Evolutionary conservation across 257 asterid genomes (phyloP), one percentile per base, ranked within the genome.

Genomic region (Penstemon eatonii): DNA sequence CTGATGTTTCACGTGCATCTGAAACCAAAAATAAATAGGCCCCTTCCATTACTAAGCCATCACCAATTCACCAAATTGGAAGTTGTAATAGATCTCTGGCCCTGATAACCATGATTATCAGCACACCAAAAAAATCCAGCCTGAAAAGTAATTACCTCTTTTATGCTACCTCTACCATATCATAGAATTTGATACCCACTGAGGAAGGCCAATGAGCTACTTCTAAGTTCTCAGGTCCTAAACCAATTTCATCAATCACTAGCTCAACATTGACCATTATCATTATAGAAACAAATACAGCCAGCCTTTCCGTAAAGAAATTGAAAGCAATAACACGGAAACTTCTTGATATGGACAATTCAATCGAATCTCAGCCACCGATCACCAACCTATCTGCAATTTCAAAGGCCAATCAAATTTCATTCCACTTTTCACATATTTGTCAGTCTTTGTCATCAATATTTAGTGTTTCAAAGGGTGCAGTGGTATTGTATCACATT

Each of bases 1-100:
- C 37, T 9, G 66, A 62, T 55, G 57, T 65, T 52, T 75, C 57
- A 69, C 58, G 70, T 66, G 60, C 56, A 57, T 65, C 56, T 67
- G 12, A 10, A 53, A 37, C 42, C 43, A 65, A 36, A 51, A 42
- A n/a, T 37, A 19, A 45, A 25, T 49, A 64, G 4, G 8, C 38
- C 62, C 78, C 63, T 56, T 4, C 18, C 51, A 38, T 44, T 71
- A n/a, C 56, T 41, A 58, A 51, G 63, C 50, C 60, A 61, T 25
- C 33, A 25, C 33, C 33, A 25, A 25, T 25, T 63, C n/a, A 59
- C 49, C 56, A 70, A 9, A 54, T 44, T 67, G 66, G 67, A 62
- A 50, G 15, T 13, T 19, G 12, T 43, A 51, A 47, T 19, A n/a
- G 66, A 56, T 66, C 18, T 57, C 60, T 56, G 2, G 59, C 15